Conservation (phyloP, 768 basidiomycete genomes). For the Phanerodontia chrysosporium region DNA sequence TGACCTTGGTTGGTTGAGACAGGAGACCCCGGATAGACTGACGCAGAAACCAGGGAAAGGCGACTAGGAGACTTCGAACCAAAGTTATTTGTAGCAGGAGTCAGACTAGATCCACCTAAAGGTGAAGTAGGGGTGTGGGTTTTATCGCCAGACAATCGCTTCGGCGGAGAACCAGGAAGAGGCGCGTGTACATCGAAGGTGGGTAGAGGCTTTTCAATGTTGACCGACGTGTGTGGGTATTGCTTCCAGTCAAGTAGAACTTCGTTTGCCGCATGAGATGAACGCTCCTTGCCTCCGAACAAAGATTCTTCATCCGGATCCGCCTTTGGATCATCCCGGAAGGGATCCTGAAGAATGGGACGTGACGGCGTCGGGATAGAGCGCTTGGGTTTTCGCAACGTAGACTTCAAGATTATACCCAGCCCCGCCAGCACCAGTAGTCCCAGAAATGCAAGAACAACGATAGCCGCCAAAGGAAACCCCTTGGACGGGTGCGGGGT, state of each 20-base stretch:
- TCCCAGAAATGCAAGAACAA: slow-evolving; percentile 50
- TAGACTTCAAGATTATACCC: slow-evolving; percentile 44
- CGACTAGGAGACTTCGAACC: slow-evolving; percentile 24
- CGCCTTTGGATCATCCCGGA: slow-evolving; percentile 39
- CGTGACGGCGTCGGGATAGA: slow-evolving; percentile 66
- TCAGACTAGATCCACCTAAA: slow-evolving; percentile 23
- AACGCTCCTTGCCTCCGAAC: slow-evolving; percentile 72
- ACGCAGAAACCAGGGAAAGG: slow-evolving; percentile 40
- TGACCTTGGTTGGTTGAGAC: slow-evolving; percentile 16
- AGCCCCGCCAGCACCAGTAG: slow-evolving; percentile 44
- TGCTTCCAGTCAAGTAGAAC: slow-evolving; percentile 45
- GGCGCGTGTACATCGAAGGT: background rate
- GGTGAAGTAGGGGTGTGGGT: slow-evolving; percentile 16
- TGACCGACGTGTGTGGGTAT: slow-evolving; percentile 25
- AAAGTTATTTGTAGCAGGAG: slow-evolving; percentile 17
- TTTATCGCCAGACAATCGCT: background rate
- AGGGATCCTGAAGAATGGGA: slow-evolving; percentile 62
- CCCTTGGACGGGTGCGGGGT: slow-evolving; percentile 23
- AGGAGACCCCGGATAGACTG: slow-evolving; percentile 45
- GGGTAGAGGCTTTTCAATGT: background rate
- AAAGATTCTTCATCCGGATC: slow-evolving; percentile 55
- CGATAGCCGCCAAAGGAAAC: slow-evolving; percentile 45
- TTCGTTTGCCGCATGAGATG: slow-evolving; percentile 41
- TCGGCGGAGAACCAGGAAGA: background rate
- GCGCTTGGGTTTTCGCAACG: slow-evolving; percentile 45